Conservation (phyloP, 139 green algal genomes). For the Protoeuglena noctilucae region DNA sequence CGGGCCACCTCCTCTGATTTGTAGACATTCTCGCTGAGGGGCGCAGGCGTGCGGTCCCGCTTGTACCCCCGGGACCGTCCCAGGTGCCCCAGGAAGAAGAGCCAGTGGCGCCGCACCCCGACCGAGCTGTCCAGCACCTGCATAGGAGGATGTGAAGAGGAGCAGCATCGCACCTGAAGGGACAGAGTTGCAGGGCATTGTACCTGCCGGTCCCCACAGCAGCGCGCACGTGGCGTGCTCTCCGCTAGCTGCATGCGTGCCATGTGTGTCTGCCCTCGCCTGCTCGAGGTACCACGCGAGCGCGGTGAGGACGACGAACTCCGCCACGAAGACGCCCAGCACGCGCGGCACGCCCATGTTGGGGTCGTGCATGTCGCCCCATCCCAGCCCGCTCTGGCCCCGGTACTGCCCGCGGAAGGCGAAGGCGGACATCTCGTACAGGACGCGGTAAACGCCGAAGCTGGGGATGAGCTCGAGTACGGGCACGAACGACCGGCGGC, state of each 20-base stretch:
- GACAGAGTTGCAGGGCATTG: too few relatives aligned
- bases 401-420: slow-evolving; percentile 24
- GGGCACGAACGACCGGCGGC: neutral
- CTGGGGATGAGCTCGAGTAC: slow-evolving; percentile 58
- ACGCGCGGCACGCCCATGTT: slow-evolving; percentile 43
- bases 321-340: slow-evolving; percentile 52
- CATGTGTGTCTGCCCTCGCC: too few relatives aligned
- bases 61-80: too few relatives aligned
- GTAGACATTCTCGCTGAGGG: too few relatives aligned
- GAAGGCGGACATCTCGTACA: slow-evolving; percentile 50
- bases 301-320: slow-evolving; percentile 58
- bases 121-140: slow-evolving; percentile 49
- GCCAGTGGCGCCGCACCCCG: slow-evolving; percentile 56
- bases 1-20: neutral
- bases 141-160: too few relatives aligned
- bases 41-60: too few relatives aligned
- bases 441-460: slow-evolving; percentile 62
- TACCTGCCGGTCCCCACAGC: too few relatives aligned
- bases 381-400: slow-evolving; percentile 37
- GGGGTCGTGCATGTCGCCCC: slow-evolving; percentile 33
- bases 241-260: too few relatives aligned
- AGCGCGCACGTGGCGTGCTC: too few relatives aligned
- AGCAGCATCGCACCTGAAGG: too few relatives aligned
- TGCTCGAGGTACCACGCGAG: slow-evolving; percentile 56
- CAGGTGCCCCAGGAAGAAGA: slow-evolving; percentile 97